These are phyloP conservation scores for Psilocybe cubensis DNA, from an alignment of 768 basidiomycete genomes.

Conservation along the genomic window DNA sequence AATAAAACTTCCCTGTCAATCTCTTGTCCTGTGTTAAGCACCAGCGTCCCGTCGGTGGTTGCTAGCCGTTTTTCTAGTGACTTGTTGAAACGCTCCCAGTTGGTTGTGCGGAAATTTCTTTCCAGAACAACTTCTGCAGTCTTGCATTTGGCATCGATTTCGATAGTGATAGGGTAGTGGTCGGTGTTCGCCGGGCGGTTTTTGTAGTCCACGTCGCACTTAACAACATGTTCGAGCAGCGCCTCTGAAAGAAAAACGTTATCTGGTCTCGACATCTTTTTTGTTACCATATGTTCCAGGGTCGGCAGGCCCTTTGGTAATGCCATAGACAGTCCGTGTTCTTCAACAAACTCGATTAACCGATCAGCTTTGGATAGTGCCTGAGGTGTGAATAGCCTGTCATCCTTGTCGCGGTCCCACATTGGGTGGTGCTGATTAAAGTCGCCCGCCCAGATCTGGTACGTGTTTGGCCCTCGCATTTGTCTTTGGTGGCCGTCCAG, in stretches of 20 bases:
- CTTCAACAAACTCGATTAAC: constrained; percentile 29
- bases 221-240: constrained; percentile 17
- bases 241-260: constrained; percentile 41
- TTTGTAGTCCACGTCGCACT: constrained; percentile 28
- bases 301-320: constrained; percentile 40
- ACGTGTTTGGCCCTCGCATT: background rate
- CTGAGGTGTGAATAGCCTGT: constrained; percentile 35
- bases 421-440: constrained; percentile 45
- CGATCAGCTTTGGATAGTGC: constrained; percentile 23
- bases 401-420: constrained; percentile 37
- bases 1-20: background rate
- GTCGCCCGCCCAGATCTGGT: constrained; percentile 24
- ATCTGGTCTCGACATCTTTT: constrained; percentile 42
- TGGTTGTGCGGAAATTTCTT: constrained; percentile 17
- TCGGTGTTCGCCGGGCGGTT: constrained; percentile 31
- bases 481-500: too few relatives aligned
- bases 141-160: constrained; percentile 30
- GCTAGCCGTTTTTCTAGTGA: constrained; percentile 19
- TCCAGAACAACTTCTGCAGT: background rate
- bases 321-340: constrained; percentile 33
- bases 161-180: constrained; percentile 44
- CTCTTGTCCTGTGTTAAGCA: background rate
- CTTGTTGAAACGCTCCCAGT: constrained; percentile 21
- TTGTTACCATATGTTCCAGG: constrained; percentile 23
- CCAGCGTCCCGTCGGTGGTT: background rate